Evolutionary conservation across 305 asterid species (phyloP).

Genomic region (Ilex paraguariensis): DNA sequence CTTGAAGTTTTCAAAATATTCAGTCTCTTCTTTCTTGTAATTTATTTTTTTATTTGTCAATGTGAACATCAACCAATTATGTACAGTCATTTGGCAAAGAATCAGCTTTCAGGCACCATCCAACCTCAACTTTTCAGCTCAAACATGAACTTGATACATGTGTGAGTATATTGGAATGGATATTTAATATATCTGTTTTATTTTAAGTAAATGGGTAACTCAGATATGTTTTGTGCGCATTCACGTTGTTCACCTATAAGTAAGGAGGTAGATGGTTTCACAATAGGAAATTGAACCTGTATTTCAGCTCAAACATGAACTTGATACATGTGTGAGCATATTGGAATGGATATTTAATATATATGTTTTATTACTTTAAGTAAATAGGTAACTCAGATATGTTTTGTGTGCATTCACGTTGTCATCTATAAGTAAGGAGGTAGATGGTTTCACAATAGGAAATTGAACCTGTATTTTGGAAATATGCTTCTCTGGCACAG

Average conservation of each 20-base stretch:
- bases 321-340: slow-evolving; percentile 70
- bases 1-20: not conserved
- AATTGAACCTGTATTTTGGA: no score
- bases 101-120: slow-evolving; percentile 63
- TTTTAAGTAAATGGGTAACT: not conserved
- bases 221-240: not conserved
- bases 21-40: not conserved
- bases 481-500: no score
- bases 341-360: not conserved
- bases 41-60: not conserved
- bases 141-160: slow-evolving; percentile 64
- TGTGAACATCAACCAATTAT: slow-evolving; percentile 1
- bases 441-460: no score
- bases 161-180: slow-evolving; percentile 40
- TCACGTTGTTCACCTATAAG: no score
- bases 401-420: not conserved
- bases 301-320: slow-evolving; percentile 44
- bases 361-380: not conserved
- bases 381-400: not conserved
- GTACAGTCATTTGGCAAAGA: slow-evolving; percentile 76
- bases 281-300: no score
- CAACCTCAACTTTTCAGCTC: slow-evolving; percentile 51
- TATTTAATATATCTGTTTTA: not conserved
- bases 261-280: no score
- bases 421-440: no score